Evolutionary conservation across 2,329 filamentous ascomycete genomes (phyloP), one percentile per base, ranked within the genome.

Genomic region (Trichoderma sp.): DNA sequence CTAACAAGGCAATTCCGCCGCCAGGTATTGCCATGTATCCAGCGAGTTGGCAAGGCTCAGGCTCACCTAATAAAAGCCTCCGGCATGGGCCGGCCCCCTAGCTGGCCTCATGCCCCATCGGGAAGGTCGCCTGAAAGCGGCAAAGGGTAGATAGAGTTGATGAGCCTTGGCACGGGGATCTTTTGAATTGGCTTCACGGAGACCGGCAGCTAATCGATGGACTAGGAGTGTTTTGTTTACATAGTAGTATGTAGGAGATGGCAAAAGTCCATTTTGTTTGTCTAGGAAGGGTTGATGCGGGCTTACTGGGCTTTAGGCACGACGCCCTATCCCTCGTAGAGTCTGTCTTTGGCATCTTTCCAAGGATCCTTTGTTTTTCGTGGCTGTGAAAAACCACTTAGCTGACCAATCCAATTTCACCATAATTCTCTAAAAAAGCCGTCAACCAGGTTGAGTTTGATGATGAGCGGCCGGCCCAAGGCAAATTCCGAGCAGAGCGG

Each of bases 111-210:
- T 57, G 19, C 63, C 63, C 3, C 10, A 65, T 65, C 27, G 15
- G 63, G 63, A 65, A 65, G 63, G 63, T 65, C 63, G 63, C 32
- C 48, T 32, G 32, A 37, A 65, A 48, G 19, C 19, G 59, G 59
- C 59, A 32, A 48, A 37, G 59, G 39, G 19, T 17, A 39, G 48
- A 37, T 53, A 13, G 15, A 32, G n/a, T 48, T 32, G 29, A 13
- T 45, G 34, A 32, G 34, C 35, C 19, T 22, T 29, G 17, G n/a
- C 25, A 32, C 19, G 50, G 60, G 60, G 60, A 64, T 53, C 60
- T 64, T 64, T 64, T 64, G 60, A 56, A 64, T 34, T 12, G n/a
- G 27, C 10, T 25, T 64, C 35, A 54, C 27, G 32, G 60, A 45
- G 34, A 42, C 60, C 35, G 50, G 60, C 34, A 39, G n/a, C 35